Percentiles rank a stretch among this genome's conserved stretches.
These are phyloP conservation scores for Glutinoglossum americanum DNA, from an alignment of 495 filamentous ascomycete species.

Conservation along the genomic window DNA sequence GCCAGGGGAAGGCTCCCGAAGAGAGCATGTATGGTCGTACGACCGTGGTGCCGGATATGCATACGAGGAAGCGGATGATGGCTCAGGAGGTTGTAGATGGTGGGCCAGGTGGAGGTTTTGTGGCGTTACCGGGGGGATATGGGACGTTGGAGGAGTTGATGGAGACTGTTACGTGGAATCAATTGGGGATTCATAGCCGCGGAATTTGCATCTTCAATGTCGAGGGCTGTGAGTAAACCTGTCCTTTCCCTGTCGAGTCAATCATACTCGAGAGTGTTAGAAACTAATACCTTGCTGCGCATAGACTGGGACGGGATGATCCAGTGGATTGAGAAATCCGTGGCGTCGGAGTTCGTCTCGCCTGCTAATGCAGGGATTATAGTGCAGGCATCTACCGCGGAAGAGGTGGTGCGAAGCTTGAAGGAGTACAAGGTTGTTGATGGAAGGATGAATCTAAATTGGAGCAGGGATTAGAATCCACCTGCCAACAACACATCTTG, in stretches of 20 bases:
- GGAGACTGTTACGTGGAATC: slow-evolving; percentile 95
- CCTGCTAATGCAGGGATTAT: slow-evolving; percentile 47
- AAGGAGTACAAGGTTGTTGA: slow-evolving; percentile 52
- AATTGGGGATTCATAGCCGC: slow-evolving; percentile 74
- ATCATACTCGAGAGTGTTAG: background rate
- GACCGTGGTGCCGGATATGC: slow-evolving; percentile 85
- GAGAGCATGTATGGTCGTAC: slow-evolving; percentile 57
- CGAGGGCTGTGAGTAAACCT: slow-evolving; percentile 32
- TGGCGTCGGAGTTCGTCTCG: slow-evolving; percentile 54
- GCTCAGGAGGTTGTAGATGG: slow-evolving; percentile 63
- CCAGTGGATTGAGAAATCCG: slow-evolving; percentile 59
- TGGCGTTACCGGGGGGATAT: slow-evolving; percentile 76
- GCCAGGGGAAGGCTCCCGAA: slow-evolving; percentile 21
- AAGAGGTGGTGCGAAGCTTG: slow-evolving; percentile 49
- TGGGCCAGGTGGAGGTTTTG: slow-evolving; percentile 67
- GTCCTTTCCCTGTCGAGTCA: background rate
- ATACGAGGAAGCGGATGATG: slow-evolving; percentile 85
- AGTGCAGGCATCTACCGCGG: slow-evolving; percentile 46
- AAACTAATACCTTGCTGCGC: background rate
- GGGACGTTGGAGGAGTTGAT: slow-evolving; percentile 93
- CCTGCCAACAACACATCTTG: background rate
- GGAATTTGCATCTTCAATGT: slow-evolving; percentile 70
- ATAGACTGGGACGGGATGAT: slow-evolving; percentile 61
- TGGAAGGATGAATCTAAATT: slow-evolving; percentile 58
- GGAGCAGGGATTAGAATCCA: slow-evolving; percentile 27